phyloP scores from a whole-genome alignment of 2,329 filamentous ascomycete genomes.

The Colletotrichum nymphaeae region DNA sequence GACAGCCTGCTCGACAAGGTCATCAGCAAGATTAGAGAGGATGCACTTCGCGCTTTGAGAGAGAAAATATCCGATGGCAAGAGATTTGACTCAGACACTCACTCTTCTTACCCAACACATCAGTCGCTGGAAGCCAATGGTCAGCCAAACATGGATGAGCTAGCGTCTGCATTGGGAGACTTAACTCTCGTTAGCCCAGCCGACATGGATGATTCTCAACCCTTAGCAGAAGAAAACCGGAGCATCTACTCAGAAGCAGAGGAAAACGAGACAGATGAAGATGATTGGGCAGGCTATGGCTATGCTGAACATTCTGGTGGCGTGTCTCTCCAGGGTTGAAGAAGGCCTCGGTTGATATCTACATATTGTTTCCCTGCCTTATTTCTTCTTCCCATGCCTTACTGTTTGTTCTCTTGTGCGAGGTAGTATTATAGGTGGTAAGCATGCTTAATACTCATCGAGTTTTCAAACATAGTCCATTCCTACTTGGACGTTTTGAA shows the following conservation, averaged over 20 bases:
- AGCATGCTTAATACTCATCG: too few relatives aligned
- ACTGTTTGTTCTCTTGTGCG: too few relatives aligned
- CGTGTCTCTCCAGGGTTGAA: background rate
- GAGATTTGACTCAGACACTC: conserved; percentile 16
- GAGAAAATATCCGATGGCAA: conserved; percentile 20
- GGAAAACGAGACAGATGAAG: background rate
- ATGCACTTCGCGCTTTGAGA: background rate
- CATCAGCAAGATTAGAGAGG: conserved; percentile 1
- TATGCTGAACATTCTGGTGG: background rate
- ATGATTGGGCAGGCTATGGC: background rate
- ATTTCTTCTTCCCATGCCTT: too few relatives aligned
- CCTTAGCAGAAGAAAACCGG: background rate
- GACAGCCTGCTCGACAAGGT: conserved; percentile 2
- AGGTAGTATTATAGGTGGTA: too few relatives aligned
- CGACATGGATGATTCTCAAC: background rate
- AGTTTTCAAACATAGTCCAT: too few relatives aligned
- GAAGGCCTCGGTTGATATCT: too few relatives aligned
- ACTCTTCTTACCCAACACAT: background rate
- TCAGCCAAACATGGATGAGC: background rate
- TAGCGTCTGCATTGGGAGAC: background rate
- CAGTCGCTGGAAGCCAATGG: background rate
- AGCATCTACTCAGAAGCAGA: background rate
- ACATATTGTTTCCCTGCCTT: too few relatives aligned
- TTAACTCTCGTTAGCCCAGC: background rate
- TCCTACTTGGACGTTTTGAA: too few relatives aligned